Evolutionary conservation across 139 green algal species (phyloP).

Genomic region (Tetradesmus obliquus): DNA sequence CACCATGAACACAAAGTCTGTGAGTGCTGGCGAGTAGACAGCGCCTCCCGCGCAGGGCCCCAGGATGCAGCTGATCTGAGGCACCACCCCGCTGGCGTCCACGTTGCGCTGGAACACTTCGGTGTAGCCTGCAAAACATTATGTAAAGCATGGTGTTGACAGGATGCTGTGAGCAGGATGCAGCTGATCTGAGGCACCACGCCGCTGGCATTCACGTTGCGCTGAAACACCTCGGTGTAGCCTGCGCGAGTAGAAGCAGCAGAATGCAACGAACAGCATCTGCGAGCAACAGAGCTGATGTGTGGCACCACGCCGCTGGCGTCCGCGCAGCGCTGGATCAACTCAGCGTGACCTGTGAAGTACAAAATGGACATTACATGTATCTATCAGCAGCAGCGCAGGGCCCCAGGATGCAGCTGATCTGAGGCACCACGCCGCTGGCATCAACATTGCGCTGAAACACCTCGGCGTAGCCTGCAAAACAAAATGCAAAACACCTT

Average conservation of each 20-base stretch:
- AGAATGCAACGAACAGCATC: too few relatives aligned
- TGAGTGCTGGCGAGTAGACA: constrained; percentile 82
- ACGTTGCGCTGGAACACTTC: constrained; percentile 78
- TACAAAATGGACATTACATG: too few relatives aligned
- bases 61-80: constrained; percentile 78
- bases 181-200: constrained; percentile 79
- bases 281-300: constrained; percentile 49
- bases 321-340: constrained; percentile 75
- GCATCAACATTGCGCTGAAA: constrained; percentile 78
- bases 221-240: constrained; percentile 42
- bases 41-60: constrained; percentile 77
- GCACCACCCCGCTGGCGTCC: constrained; percentile 79
- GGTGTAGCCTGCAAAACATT: constrained; percentile 59
- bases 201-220: constrained; percentile 79
- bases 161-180: constrained; percentile 35
- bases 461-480: constrained; percentile 71
- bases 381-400: constrained; percentile 51
- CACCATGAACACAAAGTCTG: constrained; percentile 68
- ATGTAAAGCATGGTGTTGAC: too few relatives aligned
- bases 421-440: constrained; percentile 76
- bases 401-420: constrained; percentile 78
- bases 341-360: constrained; percentile 67
- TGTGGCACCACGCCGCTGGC: constrained; percentile 75
- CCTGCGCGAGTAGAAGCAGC: constrained; percentile 38
- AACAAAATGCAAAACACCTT: too few relatives aligned